Evolutionary conservation across 1,139 yeast genomes (phyloP).

Genomic region (Suhomyces bolitotheri): DNA sequence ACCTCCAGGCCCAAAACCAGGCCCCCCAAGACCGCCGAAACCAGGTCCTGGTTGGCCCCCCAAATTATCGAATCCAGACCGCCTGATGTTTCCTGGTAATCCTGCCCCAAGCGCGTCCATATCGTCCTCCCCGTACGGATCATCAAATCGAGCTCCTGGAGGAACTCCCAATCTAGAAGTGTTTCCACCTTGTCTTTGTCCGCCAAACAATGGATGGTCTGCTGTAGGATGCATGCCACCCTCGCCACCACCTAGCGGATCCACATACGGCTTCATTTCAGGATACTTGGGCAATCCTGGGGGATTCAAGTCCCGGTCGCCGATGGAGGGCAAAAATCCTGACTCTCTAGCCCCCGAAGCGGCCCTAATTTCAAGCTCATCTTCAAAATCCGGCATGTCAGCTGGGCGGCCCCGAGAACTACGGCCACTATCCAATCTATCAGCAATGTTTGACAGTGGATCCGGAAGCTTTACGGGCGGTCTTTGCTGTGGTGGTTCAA

Average conservation of each 20-base stretch:
- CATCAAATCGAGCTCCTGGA: constrained; percentile 56
- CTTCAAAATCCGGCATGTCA: constrained; percentile 33
- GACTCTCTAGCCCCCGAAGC: constrained; percentile 8
- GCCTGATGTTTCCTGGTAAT: constrained; percentile 46
- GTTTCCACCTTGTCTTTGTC: constrained; percentile 23
- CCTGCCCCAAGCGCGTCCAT: constrained; percentile 46
- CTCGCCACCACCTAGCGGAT: constrained; percentile 29
- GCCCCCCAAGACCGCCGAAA: constrained; percentile 5
- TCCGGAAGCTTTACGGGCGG: constrained; percentile 7
- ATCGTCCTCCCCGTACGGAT: constrained; percentile 50
- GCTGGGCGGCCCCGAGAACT: constrained; percentile 2
- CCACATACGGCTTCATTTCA: constrained; percentile 40
- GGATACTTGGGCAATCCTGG: constrained; percentile 49
- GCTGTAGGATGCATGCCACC: constrained; percentile 59
- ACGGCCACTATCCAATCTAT: constrained; percentile 5
- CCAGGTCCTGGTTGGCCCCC: no score
- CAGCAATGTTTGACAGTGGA: constrained; percentile 12
- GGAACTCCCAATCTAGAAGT: constrained; percentile 39
- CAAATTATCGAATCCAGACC: constrained; percentile 15
- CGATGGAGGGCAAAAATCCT: constrained; percentile 36
- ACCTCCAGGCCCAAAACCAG: constrained; percentile 13
- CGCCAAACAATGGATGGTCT: constrained; percentile 51
- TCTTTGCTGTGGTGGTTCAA: not conserved
- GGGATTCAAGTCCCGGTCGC: constrained; percentile 54
- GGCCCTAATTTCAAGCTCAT: constrained; percentile 25